Conservation (phyloP, 2,329 filamentous ascomycete species). For the Nemania sp. region DNA sequence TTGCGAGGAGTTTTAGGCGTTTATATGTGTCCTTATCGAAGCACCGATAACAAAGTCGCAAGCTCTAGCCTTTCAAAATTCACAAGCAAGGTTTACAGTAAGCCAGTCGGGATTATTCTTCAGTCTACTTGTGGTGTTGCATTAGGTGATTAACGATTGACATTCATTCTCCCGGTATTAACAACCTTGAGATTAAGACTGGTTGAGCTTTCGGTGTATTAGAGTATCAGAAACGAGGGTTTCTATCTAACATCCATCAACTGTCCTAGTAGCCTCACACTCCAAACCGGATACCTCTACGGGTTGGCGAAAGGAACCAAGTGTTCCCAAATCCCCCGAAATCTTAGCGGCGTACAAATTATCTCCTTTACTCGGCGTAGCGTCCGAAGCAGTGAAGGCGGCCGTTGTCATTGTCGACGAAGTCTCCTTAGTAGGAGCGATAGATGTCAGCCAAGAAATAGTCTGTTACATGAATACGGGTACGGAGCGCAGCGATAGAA, state of each 20-base stretch:
- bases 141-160: background rate
- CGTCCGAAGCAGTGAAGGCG: slow-evolving; percentile 31
- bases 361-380: slow-evolving; percentile 13
- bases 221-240: background rate
- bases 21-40: slow-evolving; percentile 1
- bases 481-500: background rate
- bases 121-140: background rate
- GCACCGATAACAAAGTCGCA: slow-evolving; percentile 11
- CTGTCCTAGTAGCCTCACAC: background rate
- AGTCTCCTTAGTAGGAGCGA: slow-evolving; percentile 13
- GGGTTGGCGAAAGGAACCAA: background rate
- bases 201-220: background rate
- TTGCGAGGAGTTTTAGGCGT: slow-evolving; percentile 34
- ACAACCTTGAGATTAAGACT: background rate
- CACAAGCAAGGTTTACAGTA: background rate
- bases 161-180: background rate
- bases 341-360: background rate
- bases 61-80: slow-evolving; percentile 8
- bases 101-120: background rate
- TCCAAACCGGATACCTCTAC: background rate
- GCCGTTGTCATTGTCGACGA: slow-evolving; percentile 32
- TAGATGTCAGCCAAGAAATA: background rate
- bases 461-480: background rate
- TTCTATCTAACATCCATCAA: background rate
- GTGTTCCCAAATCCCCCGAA: background rate